A percentile compares a stretch with the other conserved stretches of the same genome.
These are phyloP conservation scores for Boechera retrofracta DNA, from an alignment of 345 rosid species.

Conservation along the genomic window DNA sequence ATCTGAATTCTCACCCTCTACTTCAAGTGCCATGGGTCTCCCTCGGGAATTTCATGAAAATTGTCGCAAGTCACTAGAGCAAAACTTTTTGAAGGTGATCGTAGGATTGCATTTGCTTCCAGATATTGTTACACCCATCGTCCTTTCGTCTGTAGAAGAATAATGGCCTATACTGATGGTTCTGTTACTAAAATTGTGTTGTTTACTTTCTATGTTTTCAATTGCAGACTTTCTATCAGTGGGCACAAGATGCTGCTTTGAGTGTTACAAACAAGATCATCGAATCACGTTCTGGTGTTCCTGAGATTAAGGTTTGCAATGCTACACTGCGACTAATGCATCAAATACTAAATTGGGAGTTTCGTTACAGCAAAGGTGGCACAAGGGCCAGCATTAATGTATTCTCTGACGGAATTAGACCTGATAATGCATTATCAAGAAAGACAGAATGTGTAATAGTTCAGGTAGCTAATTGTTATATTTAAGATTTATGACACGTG, in stretches of 20 bases:
- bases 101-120: slow-evolving; percentile 37
- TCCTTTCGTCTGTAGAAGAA: slow-evolving; percentile 28
- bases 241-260: slow-evolving; percentile 89
- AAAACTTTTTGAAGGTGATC: slow-evolving; percentile 77
- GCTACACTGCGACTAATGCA: slow-evolving; percentile 87
- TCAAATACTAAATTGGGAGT: slow-evolving; percentile 96
- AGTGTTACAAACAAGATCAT: slow-evolving; percentile 71
- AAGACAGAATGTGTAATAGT: slow-evolving; percentile 75
- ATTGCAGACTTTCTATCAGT: slow-evolving; percentile 79
- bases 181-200: slow-evolving; percentile 23
- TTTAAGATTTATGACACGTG: slow-evolving; percentile 23
- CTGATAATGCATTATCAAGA: slow-evolving; percentile 55
- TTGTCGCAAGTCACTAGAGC: slow-evolving; percentile 80
- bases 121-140: slow-evolving; percentile 25
- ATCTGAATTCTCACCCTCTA: slow-evolving; percentile 95
- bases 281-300: slow-evolving; percentile 64
- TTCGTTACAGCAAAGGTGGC: slow-evolving; percentile 56
- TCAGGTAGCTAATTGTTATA: slow-evolving; percentile 61
- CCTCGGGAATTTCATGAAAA: slow-evolving; percentile 96
- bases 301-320: slow-evolving; percentile 89
- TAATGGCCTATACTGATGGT: slow-evolving; percentile 27
- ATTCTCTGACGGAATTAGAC: slow-evolving; percentile 66
- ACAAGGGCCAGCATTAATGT: slow-evolving; percentile 54
- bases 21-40: slow-evolving; percentile 95
- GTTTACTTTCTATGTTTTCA: slow-evolving; percentile 36